A percentile compares a stretch with the other conserved stretches of the same genome.
Evolutionary conservation across 2,329 filamentous ascomycete species (phyloP).

Genomic region (Ophidiomyces ophidiicola): DNA sequence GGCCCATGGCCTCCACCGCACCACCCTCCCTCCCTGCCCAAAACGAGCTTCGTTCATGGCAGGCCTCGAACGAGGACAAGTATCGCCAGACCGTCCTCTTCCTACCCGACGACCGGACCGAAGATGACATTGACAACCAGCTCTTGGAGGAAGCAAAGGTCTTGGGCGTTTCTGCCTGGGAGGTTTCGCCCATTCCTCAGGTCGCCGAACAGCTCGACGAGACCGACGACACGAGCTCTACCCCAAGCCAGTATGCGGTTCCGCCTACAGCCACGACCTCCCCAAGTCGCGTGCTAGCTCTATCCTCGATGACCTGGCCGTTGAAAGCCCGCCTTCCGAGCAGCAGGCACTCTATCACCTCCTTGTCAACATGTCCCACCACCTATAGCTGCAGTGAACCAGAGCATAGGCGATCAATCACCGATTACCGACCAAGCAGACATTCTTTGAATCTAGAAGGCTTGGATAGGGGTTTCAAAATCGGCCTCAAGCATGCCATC

Average conservation of each 20-base stretch:
- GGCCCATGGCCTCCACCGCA: conserved; percentile 1
- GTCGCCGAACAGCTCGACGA: background rate
- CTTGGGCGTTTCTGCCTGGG: conserved; percentile 27
- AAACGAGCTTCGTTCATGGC: background rate
- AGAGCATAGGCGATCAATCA: conserved; percentile 17
- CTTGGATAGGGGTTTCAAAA: conserved; percentile 11
- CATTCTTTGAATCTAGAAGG: conserved; percentile 19
- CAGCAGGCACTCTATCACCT: conserved; percentile 30
- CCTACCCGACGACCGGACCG: conserved; percentile 19
- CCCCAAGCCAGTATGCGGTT: background rate
- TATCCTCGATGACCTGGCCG: conserved; percentile 20
- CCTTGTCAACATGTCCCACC: conserved; percentile 30
- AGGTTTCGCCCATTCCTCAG: conserved; percentile 14
- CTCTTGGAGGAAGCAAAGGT: conserved; percentile 29
- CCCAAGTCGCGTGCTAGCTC: conserved; percentile 25
- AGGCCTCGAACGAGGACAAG: conserved; percentile 6
- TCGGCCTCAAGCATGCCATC: conserved; percentile 14
- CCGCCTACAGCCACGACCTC: conserved; percentile 20
- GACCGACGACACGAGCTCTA: background rate
- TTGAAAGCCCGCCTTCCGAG: conserved; percentile 16
- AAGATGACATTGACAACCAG: conserved; percentile 28
- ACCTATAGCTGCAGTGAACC: conserved; percentile 28
- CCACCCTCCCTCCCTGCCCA: background rate
- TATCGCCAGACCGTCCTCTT: conserved; percentile 11
- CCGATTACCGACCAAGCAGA: conserved; percentile 10